These are phyloP conservation scores for Ascochyta rabiei DNA, from an alignment of 2,329 filamentous ascomycete species.

Conservation along the genomic window DNA sequence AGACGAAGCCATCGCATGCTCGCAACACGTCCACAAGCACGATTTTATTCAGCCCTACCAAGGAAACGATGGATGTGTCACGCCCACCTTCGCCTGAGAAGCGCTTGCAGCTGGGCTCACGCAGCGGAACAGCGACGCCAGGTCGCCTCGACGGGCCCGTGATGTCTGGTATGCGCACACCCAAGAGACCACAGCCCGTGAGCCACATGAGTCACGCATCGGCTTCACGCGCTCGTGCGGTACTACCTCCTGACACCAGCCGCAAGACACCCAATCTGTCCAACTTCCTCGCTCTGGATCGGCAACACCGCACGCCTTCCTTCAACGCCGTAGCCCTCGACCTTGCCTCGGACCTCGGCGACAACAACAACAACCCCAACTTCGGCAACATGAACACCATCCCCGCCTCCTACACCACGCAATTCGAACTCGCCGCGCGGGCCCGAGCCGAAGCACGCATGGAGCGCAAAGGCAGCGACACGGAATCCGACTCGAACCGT, in stretches of 20 bases:
- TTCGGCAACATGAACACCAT: constrained; percentile 68
- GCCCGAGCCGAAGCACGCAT: constrained; percentile 28
- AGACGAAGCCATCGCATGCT: constrained; percentile 59
- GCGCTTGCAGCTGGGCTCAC: constrained; percentile 36
- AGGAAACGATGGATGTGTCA: constrained; percentile 48
- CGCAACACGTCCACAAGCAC: constrained; percentile 82
- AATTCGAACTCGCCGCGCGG: constrained; percentile 52
- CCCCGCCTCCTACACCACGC: constrained; percentile 79
- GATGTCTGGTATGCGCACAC: constrained; percentile 48
- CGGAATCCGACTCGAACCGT: constrained; percentile 43
- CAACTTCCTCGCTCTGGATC: constrained; percentile 59
- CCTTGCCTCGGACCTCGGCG: constrained; percentile 74
- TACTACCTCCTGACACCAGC: constrained; percentile 55
- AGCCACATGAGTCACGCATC: constrained; percentile 27
- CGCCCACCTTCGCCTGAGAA: constrained; percentile 37
- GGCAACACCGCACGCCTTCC: constrained; percentile 61
- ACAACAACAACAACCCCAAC: constrained; percentile 64
- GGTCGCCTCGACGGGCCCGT: constrained; percentile 31
- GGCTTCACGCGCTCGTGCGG: constrained; percentile 39
- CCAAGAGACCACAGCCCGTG: constrained; percentile 44
- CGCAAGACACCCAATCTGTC: constrained; percentile 64
- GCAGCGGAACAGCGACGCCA: constrained; percentile 44
- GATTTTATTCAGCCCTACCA: constrained; percentile 76
- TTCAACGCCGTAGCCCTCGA: constrained; percentile 68
- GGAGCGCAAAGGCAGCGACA: constrained; percentile 30